Evolutionary conservation across 1,284 basidiomycete genomes (phyloP).

Genomic region (Leccinum griseonigrum): DNA sequence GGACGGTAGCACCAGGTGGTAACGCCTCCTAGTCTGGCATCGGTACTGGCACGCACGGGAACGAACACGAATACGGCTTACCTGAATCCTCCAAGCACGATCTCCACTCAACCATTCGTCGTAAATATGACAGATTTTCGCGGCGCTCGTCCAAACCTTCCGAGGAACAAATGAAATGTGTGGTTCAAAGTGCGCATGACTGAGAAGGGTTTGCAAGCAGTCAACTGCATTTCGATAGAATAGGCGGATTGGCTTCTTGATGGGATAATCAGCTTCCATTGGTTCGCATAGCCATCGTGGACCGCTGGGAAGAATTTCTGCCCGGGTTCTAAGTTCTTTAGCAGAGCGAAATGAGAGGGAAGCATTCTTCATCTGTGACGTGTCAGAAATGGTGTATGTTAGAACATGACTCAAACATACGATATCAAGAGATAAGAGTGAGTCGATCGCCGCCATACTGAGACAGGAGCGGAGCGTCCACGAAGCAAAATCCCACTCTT

Average conservation of each 20-base stretch:
- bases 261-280: neutral
- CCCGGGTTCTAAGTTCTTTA: neutral
- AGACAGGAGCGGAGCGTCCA: neutral
- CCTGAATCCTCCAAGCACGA: neutral
- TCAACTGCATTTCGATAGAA: neutral
- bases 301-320: neutral
- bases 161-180: constrained; percentile 4
- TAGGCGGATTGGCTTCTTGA: neutral
- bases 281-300: neutral
- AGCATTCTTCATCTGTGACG: neutral
- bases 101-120: constrained; percentile 1
- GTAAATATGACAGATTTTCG: constrained; percentile 4
- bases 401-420: neutral
- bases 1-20: neutral
- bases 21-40: neutral
- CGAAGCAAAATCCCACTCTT: neutral
- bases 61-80: neutral
- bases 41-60: neutral
- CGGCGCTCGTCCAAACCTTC: constrained; percentile 2
- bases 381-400: neutral
- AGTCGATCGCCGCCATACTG: neutral
- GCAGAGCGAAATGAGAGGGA: neutral
- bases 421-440: neutral
- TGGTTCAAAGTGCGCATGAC: neutral
- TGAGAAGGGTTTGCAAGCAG: neutral